Percentiles rank a stretch among this genome's conserved stretches.
phyloP scores from a whole-genome alignment of 2,329 filamentous ascomycete species.

The Kalmusia sp. region DNA sequence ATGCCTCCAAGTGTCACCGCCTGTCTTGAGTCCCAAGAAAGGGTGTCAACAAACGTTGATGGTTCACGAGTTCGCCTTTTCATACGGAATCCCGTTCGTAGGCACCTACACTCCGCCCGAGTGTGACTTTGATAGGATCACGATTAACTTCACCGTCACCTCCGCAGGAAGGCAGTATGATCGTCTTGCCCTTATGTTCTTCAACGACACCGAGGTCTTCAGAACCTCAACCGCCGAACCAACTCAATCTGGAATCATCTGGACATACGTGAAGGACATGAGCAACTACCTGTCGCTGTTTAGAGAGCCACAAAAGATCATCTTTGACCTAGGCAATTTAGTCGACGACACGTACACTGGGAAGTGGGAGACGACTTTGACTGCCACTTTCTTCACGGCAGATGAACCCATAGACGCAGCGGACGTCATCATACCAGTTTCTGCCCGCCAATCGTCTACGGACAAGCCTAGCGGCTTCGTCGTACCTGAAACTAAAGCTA shows the following conservation, averaged over 20 bases:
- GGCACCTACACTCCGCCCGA: slow-evolving; percentile 70
- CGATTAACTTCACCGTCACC: slow-evolving; percentile 77
- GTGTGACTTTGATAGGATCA: slow-evolving; percentile 76
- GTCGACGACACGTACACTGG: slow-evolving; percentile 76
- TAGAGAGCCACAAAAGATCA: slow-evolving; percentile 72
- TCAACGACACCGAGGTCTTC: slow-evolving; percentile 82
- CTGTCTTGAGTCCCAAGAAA: slow-evolving; percentile 61
- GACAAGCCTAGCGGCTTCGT: slow-evolving; percentile 71
- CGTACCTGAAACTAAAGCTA: slow-evolving; percentile 68
- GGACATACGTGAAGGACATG: slow-evolving; percentile 82
- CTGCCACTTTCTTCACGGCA: slow-evolving; percentile 72
- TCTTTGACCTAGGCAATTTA: slow-evolving; percentile 78
- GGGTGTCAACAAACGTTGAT: slow-evolving; percentile 68
- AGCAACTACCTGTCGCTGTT: slow-evolving; percentile 74
- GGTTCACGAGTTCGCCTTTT: slow-evolving; percentile 73
- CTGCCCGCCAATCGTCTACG: slow-evolving; percentile 58
- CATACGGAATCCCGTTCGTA: slow-evolving; percentile 76
- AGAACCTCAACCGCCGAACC: slow-evolving; percentile 84
- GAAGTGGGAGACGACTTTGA: slow-evolving; percentile 75
- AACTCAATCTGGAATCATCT: slow-evolving; percentile 71
- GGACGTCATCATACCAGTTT: slow-evolving; percentile 71
- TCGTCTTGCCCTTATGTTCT: slow-evolving; percentile 75
- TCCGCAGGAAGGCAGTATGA: slow-evolving; percentile 78
- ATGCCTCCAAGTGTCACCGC: slow-evolving; percentile 74
- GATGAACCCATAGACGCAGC: slow-evolving; percentile 57